phyloP scores from a whole-genome alignment of 345 rosid species.

The Salix suchowensis region DNA sequence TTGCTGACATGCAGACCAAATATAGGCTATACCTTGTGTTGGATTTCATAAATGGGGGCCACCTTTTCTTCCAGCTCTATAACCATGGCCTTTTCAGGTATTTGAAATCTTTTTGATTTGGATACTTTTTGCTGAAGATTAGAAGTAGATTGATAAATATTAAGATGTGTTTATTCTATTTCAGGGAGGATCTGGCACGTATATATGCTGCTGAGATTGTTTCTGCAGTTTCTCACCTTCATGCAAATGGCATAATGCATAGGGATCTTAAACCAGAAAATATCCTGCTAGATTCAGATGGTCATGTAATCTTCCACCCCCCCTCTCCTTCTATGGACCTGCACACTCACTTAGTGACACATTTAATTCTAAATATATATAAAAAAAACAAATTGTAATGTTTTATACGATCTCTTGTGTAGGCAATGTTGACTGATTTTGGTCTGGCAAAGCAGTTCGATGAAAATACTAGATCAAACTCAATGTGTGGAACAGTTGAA shows the following conservation, averaged over 20 bases:
- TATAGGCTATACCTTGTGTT: conserved; percentile 81
- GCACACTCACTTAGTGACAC: not conserved
- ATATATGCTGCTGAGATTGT: conserved; percentile 83
- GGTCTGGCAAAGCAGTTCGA: conserved; percentile 86
- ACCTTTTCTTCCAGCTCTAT: conserved; percentile 93
- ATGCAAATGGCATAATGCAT: conserved; percentile 94
- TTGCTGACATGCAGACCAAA: conserved; percentile 62
- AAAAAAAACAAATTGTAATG: not conserved
- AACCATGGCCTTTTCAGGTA: conserved; percentile 96
- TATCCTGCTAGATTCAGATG: conserved; percentile 76
- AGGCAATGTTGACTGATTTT: conserved; percentile 86
- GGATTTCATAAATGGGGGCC: conserved; percentile 94
- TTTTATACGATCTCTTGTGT: conserved; percentile 7
- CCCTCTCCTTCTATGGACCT: not conserved
- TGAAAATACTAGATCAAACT: conserved; percentile 81
- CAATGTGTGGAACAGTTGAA: conserved; percentile 89
- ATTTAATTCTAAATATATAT: not conserved
- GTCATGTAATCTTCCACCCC: conserved; percentile 58
- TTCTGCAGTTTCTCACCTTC: conserved; percentile 89
- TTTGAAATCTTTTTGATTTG: not conserved
- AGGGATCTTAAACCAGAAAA: conserved; percentile 98
- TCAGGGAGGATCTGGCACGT: conserved; percentile 91
- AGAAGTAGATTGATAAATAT: conserved; percentile 14
- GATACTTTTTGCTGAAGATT: not conserved
- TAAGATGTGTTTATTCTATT: conserved; percentile 1